A percentile compares a stretch with the other conserved stretches of the same genome.
Conservation (phyloP, 2,329 filamentous ascomycete species). For the Pseudocercospora vitis region DNA sequence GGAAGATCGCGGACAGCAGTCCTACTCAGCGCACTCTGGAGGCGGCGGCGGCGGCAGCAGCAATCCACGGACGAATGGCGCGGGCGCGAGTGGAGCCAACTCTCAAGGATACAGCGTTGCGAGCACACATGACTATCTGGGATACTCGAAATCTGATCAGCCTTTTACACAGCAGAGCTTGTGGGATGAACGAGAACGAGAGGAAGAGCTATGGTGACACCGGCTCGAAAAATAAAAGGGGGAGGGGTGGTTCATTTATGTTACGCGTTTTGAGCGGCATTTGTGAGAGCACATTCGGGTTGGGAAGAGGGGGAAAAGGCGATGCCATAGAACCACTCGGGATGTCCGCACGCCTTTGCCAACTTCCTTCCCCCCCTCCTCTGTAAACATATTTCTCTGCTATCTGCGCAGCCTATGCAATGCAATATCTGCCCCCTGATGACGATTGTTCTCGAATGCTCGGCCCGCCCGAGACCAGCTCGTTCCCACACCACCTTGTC, state of each 20-base stretch:
- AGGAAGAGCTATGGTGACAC: conserved; percentile 35
- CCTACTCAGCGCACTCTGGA: conserved; percentile 20
- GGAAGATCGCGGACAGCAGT: conserved; percentile 28
- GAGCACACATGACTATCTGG: conserved; percentile 38
- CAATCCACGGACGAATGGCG: conserved; percentile 20
- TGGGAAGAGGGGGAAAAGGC: no score
- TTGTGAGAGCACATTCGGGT: not conserved
- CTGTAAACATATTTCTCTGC: conserved; percentile 10
- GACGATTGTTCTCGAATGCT: no score
- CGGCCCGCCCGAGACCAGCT: no score
- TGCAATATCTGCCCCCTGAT: not conserved
- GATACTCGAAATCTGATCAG: conserved; percentile 34
- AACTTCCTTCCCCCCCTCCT: no score
- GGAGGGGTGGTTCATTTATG: no score
- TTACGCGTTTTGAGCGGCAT: not conserved
- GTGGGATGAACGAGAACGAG: conserved; percentile 37
- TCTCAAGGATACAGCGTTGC: conserved; percentile 37
- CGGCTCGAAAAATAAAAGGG: no score
- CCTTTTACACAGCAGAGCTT: conserved; percentile 30
- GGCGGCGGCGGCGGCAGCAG: conserved; percentile 7
- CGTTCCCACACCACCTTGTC: no score
- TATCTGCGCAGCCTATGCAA: conserved; percentile 7
- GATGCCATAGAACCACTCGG: not conserved
- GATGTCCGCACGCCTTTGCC: not conserved
- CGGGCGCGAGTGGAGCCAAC: conserved; percentile 15